phyloP scores from a whole-genome alignment of 345 rosid species.

The Dimocarpus longan region DNA sequence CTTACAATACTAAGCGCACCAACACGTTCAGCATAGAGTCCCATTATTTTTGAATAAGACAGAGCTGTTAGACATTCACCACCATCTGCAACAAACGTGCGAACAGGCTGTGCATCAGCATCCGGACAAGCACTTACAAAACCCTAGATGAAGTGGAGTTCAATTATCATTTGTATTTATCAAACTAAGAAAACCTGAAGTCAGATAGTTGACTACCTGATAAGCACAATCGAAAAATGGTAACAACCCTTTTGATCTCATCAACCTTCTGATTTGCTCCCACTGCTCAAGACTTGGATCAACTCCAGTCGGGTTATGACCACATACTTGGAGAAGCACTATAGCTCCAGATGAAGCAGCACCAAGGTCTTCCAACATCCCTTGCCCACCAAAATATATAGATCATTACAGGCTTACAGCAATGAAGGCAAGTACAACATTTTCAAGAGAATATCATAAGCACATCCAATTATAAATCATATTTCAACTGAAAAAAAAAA shows the following conservation, averaged over 20 bases:
- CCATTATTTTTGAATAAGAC: constrained; percentile 61
- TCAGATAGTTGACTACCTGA: constrained; percentile 37
- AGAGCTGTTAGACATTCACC: constrained; percentile 53
- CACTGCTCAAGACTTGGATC: constrained; percentile 55
- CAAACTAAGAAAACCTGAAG: neutral
- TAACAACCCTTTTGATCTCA: constrained; percentile 42
- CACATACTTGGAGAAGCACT: constrained; percentile 54
- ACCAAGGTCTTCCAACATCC: constrained; percentile 52
- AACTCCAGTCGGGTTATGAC: constrained; percentile 59
- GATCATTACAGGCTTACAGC: neutral
- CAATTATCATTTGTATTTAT: neutral
- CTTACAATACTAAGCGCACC: constrained; percentile 60
- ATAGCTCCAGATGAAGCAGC: constrained; percentile 49
- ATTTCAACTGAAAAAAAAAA: neutral
- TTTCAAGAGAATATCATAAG: neutral
- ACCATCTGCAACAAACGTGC: constrained; percentile 58
- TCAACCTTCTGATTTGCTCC: constrained; percentile 52
- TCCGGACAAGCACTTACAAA: constrained; percentile 50
- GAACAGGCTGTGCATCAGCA: constrained; percentile 50
- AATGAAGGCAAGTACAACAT: neutral
- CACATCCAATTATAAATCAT: neutral
- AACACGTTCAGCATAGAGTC: constrained; percentile 60
- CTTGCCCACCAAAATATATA: constrained; percentile 21
- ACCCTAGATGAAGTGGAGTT: constrained; percentile 32
- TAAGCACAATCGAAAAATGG: constrained; percentile 61